phyloP scores from a whole-genome alignment of 2,329 filamentous ascomycete genomes.

The Botryosphaeria agaves region DNA sequence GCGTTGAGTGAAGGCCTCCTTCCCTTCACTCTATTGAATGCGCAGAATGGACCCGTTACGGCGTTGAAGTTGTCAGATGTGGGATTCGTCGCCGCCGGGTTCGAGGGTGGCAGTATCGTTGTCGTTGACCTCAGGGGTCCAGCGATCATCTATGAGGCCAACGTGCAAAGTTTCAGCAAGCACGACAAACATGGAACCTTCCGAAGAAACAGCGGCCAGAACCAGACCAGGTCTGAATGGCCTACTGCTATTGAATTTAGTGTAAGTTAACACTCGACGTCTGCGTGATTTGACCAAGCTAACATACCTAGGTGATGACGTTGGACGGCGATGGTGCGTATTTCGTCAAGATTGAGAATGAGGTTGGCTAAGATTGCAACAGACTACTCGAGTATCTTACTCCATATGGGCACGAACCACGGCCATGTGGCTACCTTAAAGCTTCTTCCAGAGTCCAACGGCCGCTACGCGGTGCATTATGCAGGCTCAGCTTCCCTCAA shows the following conservation, averaged over 20 bases:
- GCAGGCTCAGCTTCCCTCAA: constrained; percentile 52
- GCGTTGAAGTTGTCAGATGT: constrained; percentile 76
- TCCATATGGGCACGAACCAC: constrained; percentile 75
- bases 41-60: constrained; percentile 66
- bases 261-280: constrained; percentile 17
- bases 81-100: constrained; percentile 78
- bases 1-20: constrained; percentile 62
- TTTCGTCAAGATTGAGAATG: too few species aligned
- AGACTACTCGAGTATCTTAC: constrained; percentile 83
- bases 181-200: constrained; percentile 63
- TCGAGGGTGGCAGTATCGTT: constrained; percentile 62
- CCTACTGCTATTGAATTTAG: constrained; percentile 76
- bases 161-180: constrained; percentile 56
- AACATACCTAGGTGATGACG: constrained; percentile 43
- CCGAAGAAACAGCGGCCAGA: constrained; percentile 32
- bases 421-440: constrained; percentile 85
- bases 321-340: constrained; percentile 59
- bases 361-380: too few species aligned
- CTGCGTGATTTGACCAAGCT: background rate
- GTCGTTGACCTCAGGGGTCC: constrained; percentile 83
- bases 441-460: constrained; percentile 53
- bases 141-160: constrained; percentile 59
- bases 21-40: constrained; percentile 65
- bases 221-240: constrained; percentile 44
- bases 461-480: constrained; percentile 54